Evolutionary conservation across 495 filamentous ascomycete species (phyloP), one percentile per base, ranked within the genome.

Genomic region (Penicillium paxilli): DNA sequence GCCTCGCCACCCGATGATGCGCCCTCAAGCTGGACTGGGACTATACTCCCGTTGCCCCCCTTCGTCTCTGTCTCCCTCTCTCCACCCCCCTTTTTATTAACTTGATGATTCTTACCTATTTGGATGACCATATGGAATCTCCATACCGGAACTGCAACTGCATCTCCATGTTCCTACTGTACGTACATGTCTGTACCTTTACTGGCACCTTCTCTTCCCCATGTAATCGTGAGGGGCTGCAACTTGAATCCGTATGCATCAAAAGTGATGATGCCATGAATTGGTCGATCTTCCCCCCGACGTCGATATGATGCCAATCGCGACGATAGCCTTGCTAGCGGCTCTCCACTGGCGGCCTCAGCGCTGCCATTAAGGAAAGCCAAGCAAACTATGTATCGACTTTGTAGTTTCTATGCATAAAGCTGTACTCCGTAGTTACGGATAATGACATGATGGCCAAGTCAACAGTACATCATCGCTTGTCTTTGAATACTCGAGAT

Each of bases 241-340:
- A 54, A 40, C 30, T 32, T 32, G n/a, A n/a, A n/a, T n/a, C n/a
- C 10, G 30, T 19, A 19, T 16, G 16, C 35, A 38, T 16, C 17
- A 16, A 20, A 42, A 42, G 40, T 42, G 40, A 42, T 42, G 40
- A 42, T 42, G 20, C 40, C 40, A 42, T 42, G 14, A 30, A 26
- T 2, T 32, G 22, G 21, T 19, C 21, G 14, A 16, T 37, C 58
- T 33, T 20, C 42, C 46, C 30, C 21, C 16, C 56, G 52, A 59
- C 56, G 60, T 63, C 45, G 60, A 54, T 58, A 63, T 66, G 63
- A 66, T 65, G 62, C 16, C 58, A 62, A 51, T 47, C 32, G 19
- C 41, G 9, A 16, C 32, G 47, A 23, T 33, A 23, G 21, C 33
- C 47, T 19, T 30, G 22, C 7, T 46, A 25, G 33, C 51, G 44